Evolutionary conservation across 2,329 filamentous ascomycete genomes (phyloP), one percentile per base, ranked within the genome.

Genomic region (Curvularia verruculosa): DNA sequence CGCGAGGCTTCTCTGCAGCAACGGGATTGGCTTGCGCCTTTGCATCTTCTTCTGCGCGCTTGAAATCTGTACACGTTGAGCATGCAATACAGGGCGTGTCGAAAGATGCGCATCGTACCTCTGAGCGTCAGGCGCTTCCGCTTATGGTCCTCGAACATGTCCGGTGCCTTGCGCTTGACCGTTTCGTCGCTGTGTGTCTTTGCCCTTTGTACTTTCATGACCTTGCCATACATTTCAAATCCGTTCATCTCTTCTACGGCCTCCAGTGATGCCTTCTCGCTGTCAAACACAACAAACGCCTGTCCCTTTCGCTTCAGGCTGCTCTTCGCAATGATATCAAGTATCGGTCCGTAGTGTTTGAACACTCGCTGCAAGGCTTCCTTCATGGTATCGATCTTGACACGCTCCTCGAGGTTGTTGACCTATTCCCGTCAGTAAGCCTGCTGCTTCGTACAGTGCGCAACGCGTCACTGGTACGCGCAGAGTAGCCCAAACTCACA

Each of bases 231-330:
- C 4, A 99, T 80, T 67, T 96, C 90, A 76, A 99, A 99, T 8
- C 92, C 94, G 70, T 97, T 90, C 60, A 96, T 83, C 67, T 96
- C 91, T 49, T 96, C 91, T 60, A 97, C 89, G 18, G 95, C 94
- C 61, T 87, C 84, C 50, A 85, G 81, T 3, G 93, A 93, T n/a
- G 88, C 86, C 53, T 92, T 89, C n/a, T 89, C 81, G 59, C 82
- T 85, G 68, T 96, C 92, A 75, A 92, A 98, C 44, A 98, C 92
- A 48, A 99, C 80, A 74, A 99, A 99, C 0, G 95, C 95, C 79
- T 99, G 95, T 12, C 95, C 95, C 75, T 96, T 97, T 41, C 92
- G 91, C 75, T 91, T 93, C 28, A 98, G 78, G 76, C 96, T 97
- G 63, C 86, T 91, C 81, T 96, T 96, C 43, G 91, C 91, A 58